Base-by-base conservation (phyloP, 1,139 yeast genomes). In the Spathaspora jeffriesii region DNA sequence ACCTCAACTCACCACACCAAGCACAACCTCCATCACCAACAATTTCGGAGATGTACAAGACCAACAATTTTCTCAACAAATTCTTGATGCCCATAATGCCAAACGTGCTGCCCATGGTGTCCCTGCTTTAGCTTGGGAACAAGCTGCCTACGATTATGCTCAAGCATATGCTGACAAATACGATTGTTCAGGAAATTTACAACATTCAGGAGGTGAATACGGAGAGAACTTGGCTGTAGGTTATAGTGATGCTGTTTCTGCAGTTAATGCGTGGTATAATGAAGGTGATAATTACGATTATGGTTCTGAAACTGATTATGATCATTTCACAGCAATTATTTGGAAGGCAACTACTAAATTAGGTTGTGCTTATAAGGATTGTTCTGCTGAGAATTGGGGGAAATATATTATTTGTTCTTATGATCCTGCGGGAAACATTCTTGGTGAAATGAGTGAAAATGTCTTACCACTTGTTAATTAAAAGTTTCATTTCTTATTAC, bases 191-290 rank as follows among this genome's bases (percentile, higher is more conserved):
- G 48, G 56, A 61, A 13, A 80, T 90, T 65, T 68, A 70, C 32
- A 97, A 91, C 73, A 84, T 96, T 44, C 71, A 76, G 47, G 88
- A 88, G 93, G 93, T 48, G 67, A 74, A 45, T 86, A 79, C 70
- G 97, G 97, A 63, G 97, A 91, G 72, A 91, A 91, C 77, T 77
- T 91, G 63, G 96, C 96, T 46, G 72, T 81, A 47, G 97, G 97
- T 15, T 15, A 10, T 9, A 11, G 76, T 37, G 71, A 75, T 28
- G 88, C 81, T 37, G 60, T 68, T 14, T 50, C 65, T 37, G 89
- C 91, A 40, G 84, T 88, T 48, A 76, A 79, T 43, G 96, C 93
- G 44, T 91, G 97, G 97, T 89, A 88, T 73, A 70, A 74, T 54
- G 96, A 89, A 71, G 83, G 82, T 56, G 54, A 61, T 13, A 54